phyloP scores from a whole-genome alignment of 108 stramenopile species.

The Craspedostauros australis region DNA sequence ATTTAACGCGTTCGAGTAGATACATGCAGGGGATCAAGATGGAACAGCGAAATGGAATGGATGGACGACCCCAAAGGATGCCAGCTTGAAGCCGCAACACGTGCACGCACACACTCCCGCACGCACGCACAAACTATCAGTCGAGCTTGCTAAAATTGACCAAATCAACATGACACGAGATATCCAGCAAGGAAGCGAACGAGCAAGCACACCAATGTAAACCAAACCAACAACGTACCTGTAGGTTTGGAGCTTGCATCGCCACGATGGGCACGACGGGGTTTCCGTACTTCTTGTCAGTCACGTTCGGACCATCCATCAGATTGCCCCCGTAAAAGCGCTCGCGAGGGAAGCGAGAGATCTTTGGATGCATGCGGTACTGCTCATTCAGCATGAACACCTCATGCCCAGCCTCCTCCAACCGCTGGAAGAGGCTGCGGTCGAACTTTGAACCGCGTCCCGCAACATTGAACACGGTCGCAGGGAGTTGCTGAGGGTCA shows the following conservation, averaged over 20 bases:
- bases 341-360: slow-evolving; percentile 83
- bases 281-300: slow-evolving; percentile 54
- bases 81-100: too few species aligned
- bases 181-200: too few species aligned
- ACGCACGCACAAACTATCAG: too few species aligned
- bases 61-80: too few species aligned
- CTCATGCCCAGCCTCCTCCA: slow-evolving; percentile 89
- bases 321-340: slow-evolving; percentile 85
- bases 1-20: too few species aligned
- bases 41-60: too few species aligned
- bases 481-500: slow-evolving; percentile 97
- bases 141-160: too few species aligned
- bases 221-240: slow-evolving; percentile 24
- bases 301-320: slow-evolving; percentile 79
- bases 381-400: slow-evolving; percentile 94
- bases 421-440: slow-evolving; percentile 91
- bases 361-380: slow-evolving; percentile 92
- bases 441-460: slow-evolving; percentile 85
- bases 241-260: slow-evolving; percentile 35
- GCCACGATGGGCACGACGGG: slow-evolving; percentile 46
- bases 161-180: too few species aligned
- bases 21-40: too few species aligned
- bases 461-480: slow-evolving; percentile 88
- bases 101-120: too few species aligned
- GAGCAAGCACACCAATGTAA: too few species aligned